Conservation (phyloP, 257 asterid species). For the Rauvolfia tetraphylla region DNA sequence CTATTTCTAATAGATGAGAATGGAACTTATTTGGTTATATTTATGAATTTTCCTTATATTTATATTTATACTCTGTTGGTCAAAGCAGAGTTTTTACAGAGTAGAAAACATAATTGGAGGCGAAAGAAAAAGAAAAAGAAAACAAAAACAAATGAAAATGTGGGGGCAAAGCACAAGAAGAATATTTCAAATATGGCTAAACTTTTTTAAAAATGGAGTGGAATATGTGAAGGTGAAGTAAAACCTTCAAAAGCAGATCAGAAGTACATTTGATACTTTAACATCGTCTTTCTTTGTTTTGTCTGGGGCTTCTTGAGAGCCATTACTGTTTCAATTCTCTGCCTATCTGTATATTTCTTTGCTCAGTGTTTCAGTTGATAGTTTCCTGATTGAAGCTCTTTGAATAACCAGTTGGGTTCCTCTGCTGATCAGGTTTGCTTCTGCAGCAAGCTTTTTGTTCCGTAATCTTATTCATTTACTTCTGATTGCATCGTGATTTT, state of each 20-base stretch:
- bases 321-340: neutral
- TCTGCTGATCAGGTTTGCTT: constrained; percentile 3
- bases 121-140: too few relatives aligned
- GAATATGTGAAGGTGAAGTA: neutral
- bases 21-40: too few relatives aligned
- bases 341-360: neutral
- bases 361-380: neutral
- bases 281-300: neutral
- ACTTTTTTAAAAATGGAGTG: too few relatives aligned
- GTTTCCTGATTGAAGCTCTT: neutral
- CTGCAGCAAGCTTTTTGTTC: neutral
- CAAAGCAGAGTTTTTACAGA: too few relatives aligned
- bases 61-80: too few relatives aligned
- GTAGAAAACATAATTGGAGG: too few relatives aligned
- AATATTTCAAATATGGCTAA: neutral
- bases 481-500: neutral
- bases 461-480: neutral
- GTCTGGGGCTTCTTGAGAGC: neutral
- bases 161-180: neutral
- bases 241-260: neutral
- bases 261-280: neutral
- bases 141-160: too few relatives aligned
- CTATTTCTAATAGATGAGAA: too few relatives aligned
- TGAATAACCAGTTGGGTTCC: neutral
- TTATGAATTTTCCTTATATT: too few relatives aligned